These are phyloP conservation scores for Cercospora beticola DNA, from an alignment of 2,329 filamentous ascomycete species.

Conservation along the genomic window DNA sequence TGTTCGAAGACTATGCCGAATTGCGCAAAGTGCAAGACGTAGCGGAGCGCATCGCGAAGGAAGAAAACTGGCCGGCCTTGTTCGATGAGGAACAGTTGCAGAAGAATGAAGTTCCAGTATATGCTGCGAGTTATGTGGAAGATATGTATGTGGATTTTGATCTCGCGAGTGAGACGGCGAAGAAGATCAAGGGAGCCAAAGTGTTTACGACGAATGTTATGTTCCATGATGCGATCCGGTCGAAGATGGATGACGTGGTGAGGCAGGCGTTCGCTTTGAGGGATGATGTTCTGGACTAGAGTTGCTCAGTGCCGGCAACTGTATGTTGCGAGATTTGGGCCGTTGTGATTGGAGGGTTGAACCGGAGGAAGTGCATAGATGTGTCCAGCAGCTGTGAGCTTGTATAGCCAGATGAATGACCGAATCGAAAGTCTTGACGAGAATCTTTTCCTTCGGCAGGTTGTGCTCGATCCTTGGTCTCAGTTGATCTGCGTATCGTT, in stretches of 20 bases:
- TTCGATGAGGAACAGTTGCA: conserved; percentile 73
- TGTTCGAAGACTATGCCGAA: conserved; percentile 79
- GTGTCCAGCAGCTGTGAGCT: neutral
- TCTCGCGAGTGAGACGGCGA: conserved; percentile 70
- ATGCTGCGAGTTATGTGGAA: conserved; percentile 77
- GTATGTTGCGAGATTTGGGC: neutral
- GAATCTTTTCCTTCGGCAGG: neutral
- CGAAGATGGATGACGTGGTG: conserved; percentile 73
- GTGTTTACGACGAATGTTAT: conserved; percentile 82
- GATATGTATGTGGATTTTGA: conserved; percentile 91
- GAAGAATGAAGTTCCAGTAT: conserved; percentile 79
- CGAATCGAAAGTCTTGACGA: neutral
- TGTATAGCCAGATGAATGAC: neutral
- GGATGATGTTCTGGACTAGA: conserved; percentile 63
- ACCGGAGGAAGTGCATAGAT: neutral
- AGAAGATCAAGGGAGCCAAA: conserved; percentile 71
- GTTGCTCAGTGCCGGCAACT: neutral
- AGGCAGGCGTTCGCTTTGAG: conserved; percentile 72
- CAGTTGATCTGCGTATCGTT: neutral
- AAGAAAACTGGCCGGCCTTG: conserved; percentile 69
- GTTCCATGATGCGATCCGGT: conserved; percentile 80
- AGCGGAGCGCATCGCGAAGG: conserved; percentile 68
- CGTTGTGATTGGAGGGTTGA: neutral
- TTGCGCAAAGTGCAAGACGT: conserved; percentile 66
- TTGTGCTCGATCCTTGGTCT: neutral